Conservation (phyloP, 2,329 filamentous ascomycete genomes). For the Pestalotiopsis sp. region DNA sequence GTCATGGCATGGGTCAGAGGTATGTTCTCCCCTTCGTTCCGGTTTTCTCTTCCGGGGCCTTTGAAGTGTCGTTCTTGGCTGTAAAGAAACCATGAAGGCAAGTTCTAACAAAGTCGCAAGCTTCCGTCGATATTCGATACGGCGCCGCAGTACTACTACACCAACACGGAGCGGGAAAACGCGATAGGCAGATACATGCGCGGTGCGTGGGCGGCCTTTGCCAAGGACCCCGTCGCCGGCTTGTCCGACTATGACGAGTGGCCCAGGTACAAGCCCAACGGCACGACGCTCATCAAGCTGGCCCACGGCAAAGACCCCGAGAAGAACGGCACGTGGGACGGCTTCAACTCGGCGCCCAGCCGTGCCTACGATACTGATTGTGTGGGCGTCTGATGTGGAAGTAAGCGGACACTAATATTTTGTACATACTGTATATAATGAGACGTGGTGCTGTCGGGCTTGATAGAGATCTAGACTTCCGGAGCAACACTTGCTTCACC, state of each 20-base stretch:
- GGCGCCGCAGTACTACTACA: neutral
- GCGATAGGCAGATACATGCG: slow-evolving; percentile 10
- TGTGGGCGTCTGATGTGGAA: neutral
- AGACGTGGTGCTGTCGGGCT: neutral
- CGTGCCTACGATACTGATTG: slow-evolving; percentile 1
- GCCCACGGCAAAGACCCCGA: neutral
- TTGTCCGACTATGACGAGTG: slow-evolving; percentile 7
- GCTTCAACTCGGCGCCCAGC: neutral
- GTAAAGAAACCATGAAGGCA: neutral
- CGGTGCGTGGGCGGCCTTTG: slow-evolving; percentile 16
- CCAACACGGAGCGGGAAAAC: slow-evolving; percentile 6
- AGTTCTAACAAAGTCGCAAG: neutral
- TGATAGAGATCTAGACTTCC: neutral
- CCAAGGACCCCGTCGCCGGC: slow-evolving; percentile 4
- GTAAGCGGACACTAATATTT: neutral
- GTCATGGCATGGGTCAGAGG: slow-evolving; percentile 51
- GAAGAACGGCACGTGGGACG: neutral
- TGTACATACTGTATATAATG: neutral
- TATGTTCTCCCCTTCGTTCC: slow-evolving; percentile 37
- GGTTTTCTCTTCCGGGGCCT: neutral
- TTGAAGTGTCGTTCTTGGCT: neutral
- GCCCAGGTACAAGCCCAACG: neutral
- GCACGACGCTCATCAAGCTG: neutral
- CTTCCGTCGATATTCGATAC: slow-evolving; percentile 8
- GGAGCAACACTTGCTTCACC: neutral